Evolutionary conservation across 2,329 filamentous ascomycete genomes (phyloP).

Genomic region (Aspergillus chevalieri): DNA sequence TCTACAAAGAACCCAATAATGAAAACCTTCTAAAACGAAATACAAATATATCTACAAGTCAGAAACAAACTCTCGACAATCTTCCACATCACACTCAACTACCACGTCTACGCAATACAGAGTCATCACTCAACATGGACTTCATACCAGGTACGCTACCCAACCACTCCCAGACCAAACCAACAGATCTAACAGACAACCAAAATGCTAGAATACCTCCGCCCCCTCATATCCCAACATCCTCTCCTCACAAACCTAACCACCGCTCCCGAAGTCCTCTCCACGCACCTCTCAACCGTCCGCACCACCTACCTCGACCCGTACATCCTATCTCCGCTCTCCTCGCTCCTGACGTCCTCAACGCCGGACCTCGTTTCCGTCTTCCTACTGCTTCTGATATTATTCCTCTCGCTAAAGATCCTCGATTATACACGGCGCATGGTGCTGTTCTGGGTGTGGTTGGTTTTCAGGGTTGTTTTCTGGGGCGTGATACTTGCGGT

Average conservation of each 20-base stretch:
- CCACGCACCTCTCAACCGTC: slow-evolving; percentile 19
- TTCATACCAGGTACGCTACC: slow-evolving; percentile 13
- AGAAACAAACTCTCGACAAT: too few species aligned
- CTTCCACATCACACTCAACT: not conserved
- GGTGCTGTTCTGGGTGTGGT: slow-evolving; percentile 69
- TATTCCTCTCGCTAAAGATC: slow-evolving; percentile 61
- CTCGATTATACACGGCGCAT: slow-evolving; percentile 64
- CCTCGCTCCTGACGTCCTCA: slow-evolving; percentile 27
- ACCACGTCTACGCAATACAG: not conserved
- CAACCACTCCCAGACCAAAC: too few species aligned
- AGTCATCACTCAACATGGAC: slow-evolving; percentile 9
- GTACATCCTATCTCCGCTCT: slow-evolving; percentile 41
- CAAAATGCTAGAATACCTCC: slow-evolving; percentile 14
- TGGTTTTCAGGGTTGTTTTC: slow-evolving; percentile 58
- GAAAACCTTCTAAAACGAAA: too few species aligned
- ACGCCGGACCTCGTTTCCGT: slow-evolving; percentile 33
- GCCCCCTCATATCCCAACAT: slow-evolving; percentile 11
- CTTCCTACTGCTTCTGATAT: slow-evolving; percentile 49
- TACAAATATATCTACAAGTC: too few species aligned
- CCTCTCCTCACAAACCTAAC: slow-evolving; percentile 13
- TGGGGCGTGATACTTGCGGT: slow-evolving; percentile 56
- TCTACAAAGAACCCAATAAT: too few species aligned
- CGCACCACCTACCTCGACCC: slow-evolving; percentile 41
- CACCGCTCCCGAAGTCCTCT: slow-evolving; percentile 8
- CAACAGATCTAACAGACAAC: not conserved